Base-by-base conservation (phyloP, 2,329 filamentous ascomycete species). In the Pestalotiopsis sp. region DNA sequence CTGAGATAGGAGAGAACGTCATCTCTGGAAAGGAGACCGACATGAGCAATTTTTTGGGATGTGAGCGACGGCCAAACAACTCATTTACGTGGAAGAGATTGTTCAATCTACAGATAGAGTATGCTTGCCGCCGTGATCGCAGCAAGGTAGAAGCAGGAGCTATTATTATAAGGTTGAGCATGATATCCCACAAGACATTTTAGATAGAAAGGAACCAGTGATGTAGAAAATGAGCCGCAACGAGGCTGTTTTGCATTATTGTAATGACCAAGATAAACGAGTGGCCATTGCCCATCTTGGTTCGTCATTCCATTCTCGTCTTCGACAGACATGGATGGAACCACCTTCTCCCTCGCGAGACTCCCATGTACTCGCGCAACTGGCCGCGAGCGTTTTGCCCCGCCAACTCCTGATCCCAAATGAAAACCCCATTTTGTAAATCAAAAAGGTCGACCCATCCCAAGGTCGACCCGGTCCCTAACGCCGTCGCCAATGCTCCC, bases 401-500 rank as follows among this genome's bases (percentile, higher is more conserved):
- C 45, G 27, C 12, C 25, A 27, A 59, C 57, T 36, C 57, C 25
- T 27, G 17, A 59, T 11, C 59, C 27, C 59, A 39, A 62, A 39
- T 5, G 20, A 41, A 62, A n/a, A 62, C 38, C 17, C 59, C 27
- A 36, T 36, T 39, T 36, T 36, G 38, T 17, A 38, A 36, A 62
- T 36, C 27, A 27, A 12, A 27, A 12, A 62, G 59, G 59, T 39
- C 59, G 45, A 52, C 45, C 36, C 20, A 39, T 62, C 31, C 31
- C 36, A 23, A 62, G 31, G 31, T 36, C 59, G 27, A 52, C 27
- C 59, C 20, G 38, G 20, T 20, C 17, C 59, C 45, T 5, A 66
- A 66, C 63, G 63, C 63, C 63, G n/a, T 66, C 49, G 63, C 63
- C 63, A 66, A 66, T 66, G 63, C 49, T 66, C 41, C 36, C 23